Evolutionary conservation across 2,329 filamentous ascomycete species (phyloP).

Genomic region (Aspergillus tamarii): DNA sequence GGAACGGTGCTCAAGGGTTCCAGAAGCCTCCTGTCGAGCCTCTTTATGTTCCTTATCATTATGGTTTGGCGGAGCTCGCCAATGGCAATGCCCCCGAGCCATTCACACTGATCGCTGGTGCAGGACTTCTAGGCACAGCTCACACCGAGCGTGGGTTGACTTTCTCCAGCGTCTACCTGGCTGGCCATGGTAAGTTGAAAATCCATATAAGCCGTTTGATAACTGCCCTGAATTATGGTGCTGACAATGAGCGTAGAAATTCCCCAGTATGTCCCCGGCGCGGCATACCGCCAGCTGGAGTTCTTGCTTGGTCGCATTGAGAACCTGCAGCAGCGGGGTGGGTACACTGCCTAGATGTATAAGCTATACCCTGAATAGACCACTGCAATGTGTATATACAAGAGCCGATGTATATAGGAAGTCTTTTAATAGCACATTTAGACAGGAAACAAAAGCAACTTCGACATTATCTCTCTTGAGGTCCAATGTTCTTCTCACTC

Average conservation of each 20-base stretch:
- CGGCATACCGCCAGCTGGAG: slow-evolving; percentile 74
- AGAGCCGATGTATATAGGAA: background rate
- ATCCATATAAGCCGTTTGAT: background rate
- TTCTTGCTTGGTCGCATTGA: slow-evolving; percentile 71
- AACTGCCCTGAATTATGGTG: slow-evolving; percentile 54
- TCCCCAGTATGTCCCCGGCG: slow-evolving; percentile 68
- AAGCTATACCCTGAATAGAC: background rate
- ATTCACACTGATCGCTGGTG: slow-evolving; percentile 50
- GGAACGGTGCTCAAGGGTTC: slow-evolving; percentile 73
- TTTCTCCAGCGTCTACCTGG: slow-evolving; percentile 64
- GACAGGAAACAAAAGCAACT: background rate
- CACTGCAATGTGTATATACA: background rate
- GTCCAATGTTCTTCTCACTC: background rate
- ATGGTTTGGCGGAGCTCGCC: slow-evolving; percentile 20
- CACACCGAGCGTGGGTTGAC: slow-evolving; percentile 78
- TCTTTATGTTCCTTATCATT: slow-evolving; percentile 71
- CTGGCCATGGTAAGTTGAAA: slow-evolving; percentile 58
- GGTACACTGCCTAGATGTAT: slow-evolving; percentile 15
- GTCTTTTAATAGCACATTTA: background rate
- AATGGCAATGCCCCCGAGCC: slow-evolving; percentile 50
- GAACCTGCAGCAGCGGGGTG: slow-evolving; percentile 10
- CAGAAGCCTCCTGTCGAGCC: slow-evolving; percentile 61
- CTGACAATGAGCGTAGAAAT: slow-evolving; percentile 57
- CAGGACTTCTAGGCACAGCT: slow-evolving; percentile 69
- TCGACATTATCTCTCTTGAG: background rate